These are phyloP conservation scores for Aspergillus fumigatiaffinis DNA, from an alignment of 2,329 filamentous ascomycete species.

Conservation along the genomic window DNA sequence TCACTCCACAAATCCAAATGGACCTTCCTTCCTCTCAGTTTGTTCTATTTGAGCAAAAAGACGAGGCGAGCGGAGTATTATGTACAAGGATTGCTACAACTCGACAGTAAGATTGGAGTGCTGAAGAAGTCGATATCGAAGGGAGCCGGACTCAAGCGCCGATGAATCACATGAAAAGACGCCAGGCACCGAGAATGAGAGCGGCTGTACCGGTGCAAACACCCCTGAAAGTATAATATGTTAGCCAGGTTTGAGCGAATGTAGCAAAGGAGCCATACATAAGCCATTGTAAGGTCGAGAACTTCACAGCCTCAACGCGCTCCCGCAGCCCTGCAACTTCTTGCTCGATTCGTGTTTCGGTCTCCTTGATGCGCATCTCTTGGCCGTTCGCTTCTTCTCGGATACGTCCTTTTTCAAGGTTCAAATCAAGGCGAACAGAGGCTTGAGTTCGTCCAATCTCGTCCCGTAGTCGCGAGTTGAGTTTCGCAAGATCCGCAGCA, in stretches of 20 bases:
- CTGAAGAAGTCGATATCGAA: background rate
- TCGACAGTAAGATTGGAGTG: background rate
- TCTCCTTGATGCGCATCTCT: slow-evolving; percentile 98
- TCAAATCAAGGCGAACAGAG: slow-evolving; percentile 85
- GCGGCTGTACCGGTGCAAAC: slow-evolving; percentile 64
- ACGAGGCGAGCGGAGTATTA: background rate
- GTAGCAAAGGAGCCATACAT: slow-evolving; percentile 62
- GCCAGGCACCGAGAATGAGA: slow-evolving; percentile 64
- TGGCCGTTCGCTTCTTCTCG: slow-evolving; percentile 93
- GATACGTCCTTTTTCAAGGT: slow-evolving; percentile 94
- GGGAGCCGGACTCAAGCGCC: background rate
- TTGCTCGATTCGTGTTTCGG: slow-evolving; percentile 96
- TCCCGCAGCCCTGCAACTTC: slow-evolving; percentile 88
- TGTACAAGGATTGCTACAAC: background rate
- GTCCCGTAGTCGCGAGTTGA: slow-evolving; percentile 83
- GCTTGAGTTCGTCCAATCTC: slow-evolving; percentile 94
- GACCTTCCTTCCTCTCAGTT: background rate
- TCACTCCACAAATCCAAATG: background rate
- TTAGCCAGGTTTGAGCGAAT: slow-evolving; percentile 20
- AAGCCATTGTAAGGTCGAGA: slow-evolving; percentile 95
- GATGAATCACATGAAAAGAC: slow-evolving; percentile 55
- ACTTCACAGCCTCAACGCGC: slow-evolving; percentile 95
- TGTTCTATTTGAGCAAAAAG: background rate
- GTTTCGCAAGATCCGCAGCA: slow-evolving; percentile 90
- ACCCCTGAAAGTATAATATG: slow-evolving; percentile 43